Base-by-base conservation (phyloP, 495 filamentous ascomycete genomes). In the Hypoxylon crocopeplum region DNA sequence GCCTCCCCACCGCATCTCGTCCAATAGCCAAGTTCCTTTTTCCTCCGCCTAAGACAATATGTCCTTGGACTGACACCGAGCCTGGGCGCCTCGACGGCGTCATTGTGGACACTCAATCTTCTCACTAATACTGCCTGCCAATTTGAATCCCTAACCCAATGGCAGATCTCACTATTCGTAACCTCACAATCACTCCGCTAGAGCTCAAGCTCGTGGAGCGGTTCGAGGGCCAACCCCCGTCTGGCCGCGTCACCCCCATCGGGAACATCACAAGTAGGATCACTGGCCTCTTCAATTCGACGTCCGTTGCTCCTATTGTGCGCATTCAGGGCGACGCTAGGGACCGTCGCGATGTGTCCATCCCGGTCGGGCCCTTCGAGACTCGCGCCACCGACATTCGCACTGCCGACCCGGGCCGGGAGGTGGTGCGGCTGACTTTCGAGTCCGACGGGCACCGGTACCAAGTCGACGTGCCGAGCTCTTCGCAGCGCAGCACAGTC, bases 191-290 rank as follows among this genome's bases (percentile, higher is more conserved):
- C 56, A 89, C 81, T 5, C 78, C 86, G 1, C 75, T 97, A 22
- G 82, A 86, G 37, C 76, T 98, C 62, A 90, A 84, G 72, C 73
- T 82, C 50, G 78, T 96, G 49, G 88, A 96, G 71, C 88, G 84
- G 52, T 92, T 92, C 66, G 83, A 77, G 59, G 74, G 76, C 0
- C 72, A 80, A 34, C 65, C 68, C 6, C 15, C 49, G 10, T 61
- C 55, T 8, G 59, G 59, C 21, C 48, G 59, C n/a, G 49, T 45
- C 17, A 76, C 75, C 38, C 70, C 70, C 34, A 67, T 84, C 33
- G 69, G 73, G 49, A 79, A 82, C 60, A 65, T 80, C 38, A 69
- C 74, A 36, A 74, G 76, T 49, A 85, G 82, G 56, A 75, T 90
- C 67, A 82, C 78, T 13, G 72, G 66, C 22, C 64, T 75, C 27